These are phyloP conservation scores for Voacanga thouarsii DNA, from an alignment of 257 asterid genomes.

Conservation along the genomic window DNA sequence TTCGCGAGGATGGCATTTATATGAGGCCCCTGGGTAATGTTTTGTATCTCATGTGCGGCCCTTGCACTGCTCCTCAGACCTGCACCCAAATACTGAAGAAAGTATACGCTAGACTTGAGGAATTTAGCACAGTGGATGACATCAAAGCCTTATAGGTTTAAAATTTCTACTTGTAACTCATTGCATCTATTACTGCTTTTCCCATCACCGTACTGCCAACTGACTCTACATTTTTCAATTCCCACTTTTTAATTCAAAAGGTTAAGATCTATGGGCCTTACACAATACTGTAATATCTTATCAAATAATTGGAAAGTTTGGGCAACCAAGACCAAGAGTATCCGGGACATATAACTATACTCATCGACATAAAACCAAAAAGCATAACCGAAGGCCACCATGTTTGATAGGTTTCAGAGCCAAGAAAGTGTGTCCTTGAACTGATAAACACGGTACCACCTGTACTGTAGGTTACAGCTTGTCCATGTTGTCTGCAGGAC, in stretches of 20 bases:
- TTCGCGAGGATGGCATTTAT: constrained; percentile 75
- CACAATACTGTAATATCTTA: not conserved
- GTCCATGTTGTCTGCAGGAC: not conserved
- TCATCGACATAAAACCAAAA: not conserved
- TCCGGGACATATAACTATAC: too few species aligned
- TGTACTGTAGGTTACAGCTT: not conserved
- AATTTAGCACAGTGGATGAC: constrained; percentile 42
- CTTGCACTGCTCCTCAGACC: constrained; percentile 59
- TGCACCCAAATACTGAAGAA: constrained; percentile 54
- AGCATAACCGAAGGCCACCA: not conserved
- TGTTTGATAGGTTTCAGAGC: not conserved
- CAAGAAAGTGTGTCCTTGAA: constrained; percentile 6
- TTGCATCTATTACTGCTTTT: not conserved
- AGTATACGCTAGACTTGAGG: constrained; percentile 51
- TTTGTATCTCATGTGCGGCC: constrained; percentile 85
- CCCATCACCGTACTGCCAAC: not conserved
- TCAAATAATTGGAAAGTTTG: not conserved
- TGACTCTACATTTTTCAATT: not conserved
- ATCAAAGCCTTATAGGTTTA: not conserved
- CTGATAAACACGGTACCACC: constrained; percentile 3
- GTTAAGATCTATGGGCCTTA: not conserved
- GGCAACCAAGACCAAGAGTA: not conserved
- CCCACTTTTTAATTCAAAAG: too few species aligned
- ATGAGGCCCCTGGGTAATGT: constrained; percentile 96
- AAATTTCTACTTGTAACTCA: not conserved